phyloP scores from a whole-genome alignment of 345 rosid genomes.

The Populus tremula region DNA sequence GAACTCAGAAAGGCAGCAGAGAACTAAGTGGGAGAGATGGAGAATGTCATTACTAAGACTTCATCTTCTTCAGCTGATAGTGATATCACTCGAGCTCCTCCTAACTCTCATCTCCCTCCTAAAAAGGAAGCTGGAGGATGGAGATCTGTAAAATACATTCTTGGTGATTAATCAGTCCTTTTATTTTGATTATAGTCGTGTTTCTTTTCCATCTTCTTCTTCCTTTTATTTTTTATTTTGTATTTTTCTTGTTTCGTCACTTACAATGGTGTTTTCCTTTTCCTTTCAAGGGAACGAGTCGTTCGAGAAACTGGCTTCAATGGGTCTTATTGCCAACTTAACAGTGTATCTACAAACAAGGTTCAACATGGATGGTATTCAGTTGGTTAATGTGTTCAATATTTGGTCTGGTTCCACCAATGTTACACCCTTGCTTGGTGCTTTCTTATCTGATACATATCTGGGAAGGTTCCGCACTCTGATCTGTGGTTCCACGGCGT shows the following conservation, averaged over 20 bases:
- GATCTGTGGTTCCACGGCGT: conserved; percentile 46
- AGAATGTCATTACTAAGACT: not conserved
- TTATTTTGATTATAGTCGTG: no score
- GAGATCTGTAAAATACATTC: conserved; percentile 39
- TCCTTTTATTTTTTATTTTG: not conserved
- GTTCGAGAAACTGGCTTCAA: conserved; percentile 72
- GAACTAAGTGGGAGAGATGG: not conserved
- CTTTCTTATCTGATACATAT: conserved; percentile 58
- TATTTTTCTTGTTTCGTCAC: not conserved
- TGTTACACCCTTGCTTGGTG: conserved; percentile 53
- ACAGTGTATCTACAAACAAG: conserved; percentile 46
- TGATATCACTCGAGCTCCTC: not conserved
- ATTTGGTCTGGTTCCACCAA: conserved; percentile 65
- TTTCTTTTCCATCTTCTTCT: not conserved
- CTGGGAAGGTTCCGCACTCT: conserved; percentile 62
- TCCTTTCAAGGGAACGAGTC: conserved; percentile 53
- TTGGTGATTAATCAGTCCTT: conserved; percentile 27
- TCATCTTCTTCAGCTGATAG: not conserved
- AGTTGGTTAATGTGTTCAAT: conserved; percentile 48
- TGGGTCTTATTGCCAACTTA: conserved; percentile 57
- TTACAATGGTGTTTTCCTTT: not conserved
- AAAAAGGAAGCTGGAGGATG: conserved; percentile 36
- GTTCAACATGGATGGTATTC: conserved; percentile 58
- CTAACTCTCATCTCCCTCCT: not conserved
- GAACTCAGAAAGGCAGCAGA: not conserved